A percentile compares a stretch with the other conserved stretches of the same genome.
Evolutionary conservation across 768 basidiomycete genomes (phyloP).

Genomic region (Pisolithus microcarpus): DNA sequence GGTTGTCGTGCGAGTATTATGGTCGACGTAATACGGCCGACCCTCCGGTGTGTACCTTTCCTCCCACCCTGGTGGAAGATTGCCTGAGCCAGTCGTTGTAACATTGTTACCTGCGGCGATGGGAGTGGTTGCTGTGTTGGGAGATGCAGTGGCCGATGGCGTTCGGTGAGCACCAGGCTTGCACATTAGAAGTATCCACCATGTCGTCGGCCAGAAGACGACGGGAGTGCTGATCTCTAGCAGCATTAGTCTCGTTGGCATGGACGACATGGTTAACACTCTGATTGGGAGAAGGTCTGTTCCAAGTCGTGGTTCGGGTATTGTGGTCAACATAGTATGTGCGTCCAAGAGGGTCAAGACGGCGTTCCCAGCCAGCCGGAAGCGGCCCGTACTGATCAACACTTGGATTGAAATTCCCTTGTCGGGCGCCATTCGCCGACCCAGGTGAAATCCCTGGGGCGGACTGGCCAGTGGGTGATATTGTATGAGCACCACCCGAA

Average conservation of each 20-base stretch:
- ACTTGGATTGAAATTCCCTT: constrained; percentile 88
- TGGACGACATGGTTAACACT: constrained; percentile 64
- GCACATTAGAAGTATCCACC: constrained; percentile 57
- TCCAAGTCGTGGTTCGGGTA: constrained; percentile 96
- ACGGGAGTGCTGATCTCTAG: constrained; percentile 79
- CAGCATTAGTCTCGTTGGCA: constrained; percentile 75
- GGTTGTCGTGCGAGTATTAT: constrained; percentile 99
- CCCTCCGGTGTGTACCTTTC: constrained; percentile 98
- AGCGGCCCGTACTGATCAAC: constrained; percentile 91
- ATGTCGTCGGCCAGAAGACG: constrained; percentile 81
- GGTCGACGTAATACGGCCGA: constrained; percentile 97
- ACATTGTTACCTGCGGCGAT: constrained; percentile 43
- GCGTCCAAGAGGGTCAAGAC: constrained; percentile 90
- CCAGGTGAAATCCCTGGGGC: constrained; percentile 26
- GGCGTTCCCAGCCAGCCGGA: constrained; percentile 92
- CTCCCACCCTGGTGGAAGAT: constrained; percentile 96
- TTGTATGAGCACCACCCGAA: constrained; percentile 20
- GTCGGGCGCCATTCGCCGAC: constrained; percentile 42
- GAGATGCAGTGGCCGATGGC: constrained; percentile 24
- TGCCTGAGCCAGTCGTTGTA: constrained; percentile 75
- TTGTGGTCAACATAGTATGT: constrained; percentile 99
- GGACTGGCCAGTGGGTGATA: constrained; percentile 16
- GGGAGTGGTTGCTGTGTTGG: constrained; percentile 35
- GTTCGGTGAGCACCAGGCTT: constrained; percentile 37
- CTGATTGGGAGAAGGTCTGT: constrained; percentile 76